phyloP scores from a whole-genome alignment of 1,139 yeast genomes.

The Protomyces gravidus region DNA sequence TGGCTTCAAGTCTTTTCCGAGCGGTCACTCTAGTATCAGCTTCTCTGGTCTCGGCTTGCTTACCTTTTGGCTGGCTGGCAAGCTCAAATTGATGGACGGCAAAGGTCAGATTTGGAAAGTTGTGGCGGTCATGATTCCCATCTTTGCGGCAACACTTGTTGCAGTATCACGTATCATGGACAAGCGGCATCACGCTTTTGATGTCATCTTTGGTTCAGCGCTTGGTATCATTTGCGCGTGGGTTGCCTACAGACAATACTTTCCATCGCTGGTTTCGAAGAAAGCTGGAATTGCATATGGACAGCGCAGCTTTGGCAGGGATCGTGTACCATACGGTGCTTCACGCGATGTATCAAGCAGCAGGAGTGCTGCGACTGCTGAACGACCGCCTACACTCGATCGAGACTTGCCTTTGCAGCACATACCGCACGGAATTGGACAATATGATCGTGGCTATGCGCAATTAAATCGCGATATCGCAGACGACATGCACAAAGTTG shows the following conservation, averaged over 20 bases:
- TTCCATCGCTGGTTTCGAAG: conserved; percentile 43
- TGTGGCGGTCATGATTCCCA: conserved; percentile 44
- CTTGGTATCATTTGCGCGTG: conserved; percentile 15
- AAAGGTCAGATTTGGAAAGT: conserved; percentile 57
- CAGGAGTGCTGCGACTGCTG: not conserved
- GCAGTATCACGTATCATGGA: conserved; percentile 73
- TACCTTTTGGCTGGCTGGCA: conserved; percentile 63
- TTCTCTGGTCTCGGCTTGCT: conserved; percentile 56
- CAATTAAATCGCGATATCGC: not conserved
- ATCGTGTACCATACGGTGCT: not conserved
- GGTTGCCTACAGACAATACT: conserved; percentile 25
- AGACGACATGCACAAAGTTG: not conserved
- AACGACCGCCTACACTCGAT: not conserved
- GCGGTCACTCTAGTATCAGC: conserved; percentile 56
- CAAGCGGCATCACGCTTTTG: conserved; percentile 37
- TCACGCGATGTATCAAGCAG: not conserved
- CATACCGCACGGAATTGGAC: not conserved
- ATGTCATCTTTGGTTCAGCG: conserved; percentile 18
- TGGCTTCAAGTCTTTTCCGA: conserved; percentile 75
- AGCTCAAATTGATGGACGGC: conserved; percentile 46
- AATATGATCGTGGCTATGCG: not conserved
- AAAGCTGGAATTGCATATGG: conserved; percentile 42
- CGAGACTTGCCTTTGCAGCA: not conserved
- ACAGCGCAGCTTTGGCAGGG: conserved; percentile 1
- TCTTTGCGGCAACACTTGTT: conserved; percentile 58